phyloP scores from a whole-genome alignment of 1,284 basidiomycete genomes.

The Thelephora terrestris region DNA sequence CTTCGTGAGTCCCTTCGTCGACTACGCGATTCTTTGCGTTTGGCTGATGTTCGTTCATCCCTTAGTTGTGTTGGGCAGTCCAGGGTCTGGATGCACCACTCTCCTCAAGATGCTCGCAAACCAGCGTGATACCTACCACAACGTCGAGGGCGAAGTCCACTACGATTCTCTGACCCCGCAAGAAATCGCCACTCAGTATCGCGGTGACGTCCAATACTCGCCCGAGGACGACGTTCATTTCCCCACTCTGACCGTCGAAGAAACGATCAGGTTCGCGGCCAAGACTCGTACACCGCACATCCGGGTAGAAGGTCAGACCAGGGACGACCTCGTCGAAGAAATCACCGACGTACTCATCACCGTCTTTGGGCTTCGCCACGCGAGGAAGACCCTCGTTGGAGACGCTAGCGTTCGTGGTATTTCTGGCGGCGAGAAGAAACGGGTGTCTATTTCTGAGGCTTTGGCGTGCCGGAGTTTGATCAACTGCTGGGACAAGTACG shows the following conservation, averaged over 20 bases:
- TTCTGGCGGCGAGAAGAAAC: constrained; percentile 75
- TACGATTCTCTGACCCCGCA: constrained; percentile 57
- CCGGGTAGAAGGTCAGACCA: constrained; percentile 32
- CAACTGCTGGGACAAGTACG: constrained; percentile 66
- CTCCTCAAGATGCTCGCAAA: constrained; percentile 69
- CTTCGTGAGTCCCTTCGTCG: constrained; percentile 28
- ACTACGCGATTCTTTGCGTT: background rate
- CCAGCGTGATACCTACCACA: constrained; percentile 48
- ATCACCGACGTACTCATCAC: constrained; percentile 49
- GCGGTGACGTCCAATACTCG: constrained; percentile 61
- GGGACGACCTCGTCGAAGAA: constrained; percentile 36
- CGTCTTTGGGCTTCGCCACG: constrained; percentile 66
- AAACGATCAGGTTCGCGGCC: constrained; percentile 57
- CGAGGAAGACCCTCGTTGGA: constrained; percentile 52
- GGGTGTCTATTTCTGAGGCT: constrained; percentile 69
- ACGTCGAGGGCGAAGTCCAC: constrained; percentile 50
- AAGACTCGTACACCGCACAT: constrained; percentile 46
- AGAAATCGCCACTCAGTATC: constrained; percentile 42
- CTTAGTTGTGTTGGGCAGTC: constrained; percentile 51
- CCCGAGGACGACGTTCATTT: constrained; percentile 72
- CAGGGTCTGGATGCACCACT: constrained; percentile 65
- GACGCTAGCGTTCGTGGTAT: constrained; percentile 69
- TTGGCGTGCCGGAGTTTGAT: constrained; percentile 50
- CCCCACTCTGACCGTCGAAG: constrained; percentile 62
- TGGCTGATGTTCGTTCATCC: background rate